These are phyloP conservation scores for Phytophthora constricta DNA, from an alignment of 352 stramenopile genomes.

Conservation along the genomic window DNA sequence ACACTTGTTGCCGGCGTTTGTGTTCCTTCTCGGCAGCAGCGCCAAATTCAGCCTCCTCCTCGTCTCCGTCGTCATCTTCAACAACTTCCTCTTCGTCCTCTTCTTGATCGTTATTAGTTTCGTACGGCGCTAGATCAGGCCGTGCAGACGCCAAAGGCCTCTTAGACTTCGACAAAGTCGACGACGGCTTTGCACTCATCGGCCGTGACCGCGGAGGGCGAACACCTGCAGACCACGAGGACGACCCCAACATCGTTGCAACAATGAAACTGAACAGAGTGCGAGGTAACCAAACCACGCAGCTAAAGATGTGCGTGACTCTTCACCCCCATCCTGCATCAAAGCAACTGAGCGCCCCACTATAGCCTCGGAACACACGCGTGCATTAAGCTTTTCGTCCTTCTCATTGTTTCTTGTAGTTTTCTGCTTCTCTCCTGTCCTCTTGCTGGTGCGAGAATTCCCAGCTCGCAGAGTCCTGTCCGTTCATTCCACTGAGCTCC, in stretches of 20 bases:
- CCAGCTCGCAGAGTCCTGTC: too few relatives aligned
- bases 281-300: too few relatives aligned
- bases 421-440: slow-evolving; percentile 32
- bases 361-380: too few relatives aligned
- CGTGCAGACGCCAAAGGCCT: slow-evolving; percentile 10
- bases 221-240: slow-evolving; percentile 23
- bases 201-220: slow-evolving; percentile 38
- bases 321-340: slow-evolving; percentile 16
- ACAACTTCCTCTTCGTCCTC: slow-evolving; percentile 42
- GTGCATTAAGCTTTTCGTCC: slow-evolving; percentile 5
- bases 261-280: background rate
- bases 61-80: slow-evolving; percentile 47
- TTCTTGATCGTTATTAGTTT: slow-evolving; percentile 26
- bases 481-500: too few relatives aligned
- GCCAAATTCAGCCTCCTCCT: slow-evolving; percentile 45
- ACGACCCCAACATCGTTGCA: slow-evolving; percentile 18
- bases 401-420: slow-evolving; percentile 24
- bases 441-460: too few relatives aligned
- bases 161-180: slow-evolving; percentile 4
- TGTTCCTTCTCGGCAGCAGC: slow-evolving; percentile 36
- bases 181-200: slow-evolving; percentile 57
- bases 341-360: background rate
- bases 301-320: slow-evolving; percentile 20
- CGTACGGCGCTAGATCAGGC: slow-evolving; percentile 27
- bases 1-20: slow-evolving; percentile 14